phyloP scores from a whole-genome alignment of 2,329 filamentous ascomycete genomes.

The Trichoderma sp. region DNA sequence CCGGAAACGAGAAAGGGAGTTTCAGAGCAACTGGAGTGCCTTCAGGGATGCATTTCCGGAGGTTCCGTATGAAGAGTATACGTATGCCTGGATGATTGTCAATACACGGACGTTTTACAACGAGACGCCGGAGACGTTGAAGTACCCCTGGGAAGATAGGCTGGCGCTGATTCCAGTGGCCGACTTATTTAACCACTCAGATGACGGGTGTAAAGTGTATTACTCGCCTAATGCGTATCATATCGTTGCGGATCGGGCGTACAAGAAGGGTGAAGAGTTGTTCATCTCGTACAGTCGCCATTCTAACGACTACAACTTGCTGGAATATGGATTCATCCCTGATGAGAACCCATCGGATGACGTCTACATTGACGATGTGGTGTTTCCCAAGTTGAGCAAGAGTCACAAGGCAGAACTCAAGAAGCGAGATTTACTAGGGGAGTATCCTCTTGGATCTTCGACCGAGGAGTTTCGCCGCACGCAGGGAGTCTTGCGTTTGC shows the following conservation, averaged over 20 bases:
- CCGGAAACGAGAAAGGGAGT: conserved; percentile 48
- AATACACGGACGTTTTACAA: conserved; percentile 18
- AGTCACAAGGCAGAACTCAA: conserved; percentile 42
- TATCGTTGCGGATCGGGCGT: neutral
- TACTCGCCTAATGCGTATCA: neutral
- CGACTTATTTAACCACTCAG: conserved; percentile 19
- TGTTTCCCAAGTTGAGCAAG: conserved; percentile 41
- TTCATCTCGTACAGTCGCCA: conserved; percentile 69
- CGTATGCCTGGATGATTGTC: conserved; percentile 13
- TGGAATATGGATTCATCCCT: conserved; percentile 60
- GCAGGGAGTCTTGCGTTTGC: conserved; percentile 49
- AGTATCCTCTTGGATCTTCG: conserved; percentile 49
- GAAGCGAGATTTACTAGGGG: conserved; percentile 47
- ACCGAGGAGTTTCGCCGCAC: conserved; percentile 50
- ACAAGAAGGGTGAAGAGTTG: conserved; percentile 58
- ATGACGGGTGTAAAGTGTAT: conserved; percentile 1
- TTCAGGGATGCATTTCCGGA: conserved; percentile 33
- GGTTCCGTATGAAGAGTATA: conserved; percentile 28
- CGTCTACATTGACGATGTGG: conserved; percentile 46
- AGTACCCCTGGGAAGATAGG: conserved; percentile 20
- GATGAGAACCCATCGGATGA: conserved; percentile 52
- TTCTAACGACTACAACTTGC: conserved; percentile 68
- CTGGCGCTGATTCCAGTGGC: conserved; percentile 15
- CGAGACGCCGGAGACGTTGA: conserved; percentile 9
- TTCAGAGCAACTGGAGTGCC: conserved; percentile 41